phyloP scores from a whole-genome alignment of 805 yeast genomes.

The Scheffersomyces coipomensis region DNA sequence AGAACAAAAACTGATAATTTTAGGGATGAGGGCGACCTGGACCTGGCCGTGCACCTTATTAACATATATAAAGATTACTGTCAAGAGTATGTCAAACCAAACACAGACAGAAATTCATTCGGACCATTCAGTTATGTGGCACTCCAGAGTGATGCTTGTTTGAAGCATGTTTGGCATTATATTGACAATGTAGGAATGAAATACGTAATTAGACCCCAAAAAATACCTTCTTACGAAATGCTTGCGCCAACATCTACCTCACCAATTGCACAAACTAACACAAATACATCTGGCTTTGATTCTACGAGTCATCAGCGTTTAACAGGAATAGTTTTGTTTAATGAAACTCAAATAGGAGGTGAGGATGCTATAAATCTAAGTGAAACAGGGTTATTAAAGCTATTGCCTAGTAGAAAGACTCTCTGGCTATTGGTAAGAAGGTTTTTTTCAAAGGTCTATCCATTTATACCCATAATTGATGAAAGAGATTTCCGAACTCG shows the following conservation, averaged over 20 bases:
- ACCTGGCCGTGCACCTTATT: too few relatives aligned
- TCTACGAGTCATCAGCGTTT: background rate
- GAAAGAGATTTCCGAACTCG: slow-evolving; percentile 47
- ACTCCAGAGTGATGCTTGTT: background rate
- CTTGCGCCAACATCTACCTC: too few relatives aligned
- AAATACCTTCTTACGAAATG: too few relatives aligned
- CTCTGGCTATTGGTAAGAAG: slow-evolving; percentile 54
- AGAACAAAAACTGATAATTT: too few relatives aligned
- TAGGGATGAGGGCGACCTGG: too few relatives aligned
- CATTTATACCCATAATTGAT: slow-evolving; percentile 63
- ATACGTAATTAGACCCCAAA: background rate
- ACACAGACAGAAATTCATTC: background rate
- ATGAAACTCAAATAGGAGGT: background rate
- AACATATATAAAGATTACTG: background rate
- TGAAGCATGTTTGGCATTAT: background rate
- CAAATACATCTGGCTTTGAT: too few relatives aligned
- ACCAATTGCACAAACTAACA: too few relatives aligned
- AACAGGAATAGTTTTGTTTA: background rate
- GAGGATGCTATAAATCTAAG: background rate
- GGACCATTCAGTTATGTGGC: background rate
- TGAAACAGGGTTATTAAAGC: slow-evolving; percentile 9
- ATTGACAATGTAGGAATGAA: background rate
- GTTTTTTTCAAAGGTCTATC: slow-evolving; percentile 56
- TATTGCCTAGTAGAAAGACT: slow-evolving; percentile 50
- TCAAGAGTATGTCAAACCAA: background rate